A percentile compares a stretch with the other conserved stretches of the same genome.
Evolutionary conservation across 2,329 filamentous ascomycete genomes (phyloP).

Genomic region (Ploettnerulaceae sp.): DNA sequence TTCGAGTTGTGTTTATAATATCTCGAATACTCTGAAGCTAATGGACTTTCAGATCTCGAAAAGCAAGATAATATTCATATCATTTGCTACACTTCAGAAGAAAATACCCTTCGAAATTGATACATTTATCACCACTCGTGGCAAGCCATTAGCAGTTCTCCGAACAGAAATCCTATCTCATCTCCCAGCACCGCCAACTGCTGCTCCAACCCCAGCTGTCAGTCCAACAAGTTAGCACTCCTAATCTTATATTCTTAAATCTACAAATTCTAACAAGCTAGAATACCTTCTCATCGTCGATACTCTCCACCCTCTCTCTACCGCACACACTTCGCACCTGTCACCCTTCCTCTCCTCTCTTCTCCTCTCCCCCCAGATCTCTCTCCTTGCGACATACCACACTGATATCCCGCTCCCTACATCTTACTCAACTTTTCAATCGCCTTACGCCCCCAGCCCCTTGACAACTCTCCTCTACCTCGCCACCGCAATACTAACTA

Average conservation of each 20-base stretch:
- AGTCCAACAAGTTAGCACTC: constrained; percentile 38
- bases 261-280: constrained; percentile 33
- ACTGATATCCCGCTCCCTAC: constrained; percentile 62
- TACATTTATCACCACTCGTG: constrained; percentile 59
- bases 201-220: constrained; percentile 8
- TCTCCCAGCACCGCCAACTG: constrained; percentile 22
- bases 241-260: not conserved
- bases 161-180: constrained; percentile 55
- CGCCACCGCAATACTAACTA: constrained; percentile 77
- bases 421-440: constrained; percentile 14
- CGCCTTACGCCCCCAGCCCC: constrained; percentile 60
- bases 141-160: constrained; percentile 53
- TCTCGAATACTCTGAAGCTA: not conserved
- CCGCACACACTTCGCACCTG: constrained; percentile 50
- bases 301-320: constrained; percentile 63
- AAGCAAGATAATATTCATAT: constrained; percentile 68
- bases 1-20: not conserved
- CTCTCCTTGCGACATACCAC: constrained; percentile 78
- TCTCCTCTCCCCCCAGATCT: constrained; percentile 60
- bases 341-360: constrained; percentile 66
- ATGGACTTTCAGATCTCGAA: constrained; percentile 48
- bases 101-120: constrained; percentile 54
- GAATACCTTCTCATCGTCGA: constrained; percentile 76
- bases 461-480: constrained; percentile 74
- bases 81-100: constrained; percentile 67